Evolutionary conservation across 192 early-diverging fungal species (phyloP).

Genomic region (Podila epigama): DNA sequence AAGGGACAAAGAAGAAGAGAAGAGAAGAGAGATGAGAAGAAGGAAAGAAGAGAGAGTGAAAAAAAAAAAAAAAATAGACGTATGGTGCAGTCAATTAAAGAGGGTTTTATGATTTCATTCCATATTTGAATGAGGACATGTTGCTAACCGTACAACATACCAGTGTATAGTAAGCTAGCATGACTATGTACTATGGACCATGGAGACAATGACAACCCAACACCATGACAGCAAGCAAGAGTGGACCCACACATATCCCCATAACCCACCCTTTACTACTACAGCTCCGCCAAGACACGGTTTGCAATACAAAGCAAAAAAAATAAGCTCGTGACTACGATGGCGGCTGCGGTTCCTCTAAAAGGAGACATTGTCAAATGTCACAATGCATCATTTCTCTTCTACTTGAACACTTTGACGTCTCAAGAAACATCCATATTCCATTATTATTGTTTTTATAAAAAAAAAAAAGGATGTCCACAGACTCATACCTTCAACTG

Average conservation of each 20-base stretch:
- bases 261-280: background rate
- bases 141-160: too few species aligned
- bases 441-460: too few species aligned
- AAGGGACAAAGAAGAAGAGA: background rate
- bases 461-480: background rate
- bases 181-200: too few species aligned
- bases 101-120: background rate
- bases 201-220: too few species aligned
- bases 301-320: background rate
- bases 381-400: too few species aligned
- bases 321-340: background rate
- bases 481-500: conserved; percentile 22
- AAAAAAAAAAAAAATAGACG: background rate
- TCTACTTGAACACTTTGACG: too few species aligned
- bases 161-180: too few species aligned
- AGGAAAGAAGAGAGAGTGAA: background rate
- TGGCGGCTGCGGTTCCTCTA: too few species aligned
- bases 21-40: conserved; percentile 1
- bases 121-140: background rate
- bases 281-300: too few species aligned
- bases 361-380: too few species aligned
- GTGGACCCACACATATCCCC: background rate
- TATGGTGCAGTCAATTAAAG: background rate
- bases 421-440: too few species aligned
- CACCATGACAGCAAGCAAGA: conserved; percentile 2